Evolutionary conservation across 2,329 filamentous ascomycete species (phyloP).

Genomic region (Nothophaeocryptopus gaeumannii): DNA sequence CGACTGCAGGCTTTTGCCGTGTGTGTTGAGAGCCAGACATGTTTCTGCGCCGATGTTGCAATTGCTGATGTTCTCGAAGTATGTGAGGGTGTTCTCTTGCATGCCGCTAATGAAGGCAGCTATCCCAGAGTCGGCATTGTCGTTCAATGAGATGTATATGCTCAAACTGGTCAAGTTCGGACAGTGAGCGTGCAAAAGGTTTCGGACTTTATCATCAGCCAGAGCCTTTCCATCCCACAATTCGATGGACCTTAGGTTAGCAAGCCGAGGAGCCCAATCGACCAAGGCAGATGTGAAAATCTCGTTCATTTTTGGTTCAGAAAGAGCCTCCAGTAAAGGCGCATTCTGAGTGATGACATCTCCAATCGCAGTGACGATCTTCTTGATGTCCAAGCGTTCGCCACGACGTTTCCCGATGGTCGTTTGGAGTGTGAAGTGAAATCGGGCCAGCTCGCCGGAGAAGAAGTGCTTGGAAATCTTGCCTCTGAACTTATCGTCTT

Average conservation of each 20-base stretch:
- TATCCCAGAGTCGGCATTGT: constrained; percentile 49
- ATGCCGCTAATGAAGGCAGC: constrained; percentile 37
- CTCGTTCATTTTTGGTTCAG: constrained; percentile 41
- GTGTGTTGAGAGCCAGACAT: constrained; percentile 53
- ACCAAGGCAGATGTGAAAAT: constrained; percentile 54
- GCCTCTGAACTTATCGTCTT: constrained; percentile 59
- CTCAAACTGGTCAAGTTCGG: constrained; percentile 60
- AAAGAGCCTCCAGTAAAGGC: constrained; percentile 53
- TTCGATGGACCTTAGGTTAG: constrained; percentile 57
- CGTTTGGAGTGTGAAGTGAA: constrained; percentile 38
- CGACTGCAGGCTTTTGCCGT: constrained; percentile 54
- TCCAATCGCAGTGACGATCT: constrained; percentile 49
- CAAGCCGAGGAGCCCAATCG: constrained; percentile 58
- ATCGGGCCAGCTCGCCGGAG: constrained; percentile 45
- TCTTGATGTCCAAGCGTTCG: constrained; percentile 39
- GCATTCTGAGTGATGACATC: constrained; percentile 39
- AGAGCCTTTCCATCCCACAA: constrained; percentile 62
- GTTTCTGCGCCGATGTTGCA: constrained; percentile 56
- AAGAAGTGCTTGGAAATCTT: constrained; percentile 60
- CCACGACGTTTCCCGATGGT: constrained; percentile 25
- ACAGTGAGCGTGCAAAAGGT: constrained; percentile 57
- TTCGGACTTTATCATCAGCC: constrained; percentile 51
- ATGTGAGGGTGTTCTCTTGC: constrained; percentile 55
- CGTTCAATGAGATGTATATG: constrained; percentile 50
- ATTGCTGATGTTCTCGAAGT: constrained; percentile 58